Evolutionary conservation across 208 protist species (phyloP).

Genomic region (Polymyxa betae): DNA sequence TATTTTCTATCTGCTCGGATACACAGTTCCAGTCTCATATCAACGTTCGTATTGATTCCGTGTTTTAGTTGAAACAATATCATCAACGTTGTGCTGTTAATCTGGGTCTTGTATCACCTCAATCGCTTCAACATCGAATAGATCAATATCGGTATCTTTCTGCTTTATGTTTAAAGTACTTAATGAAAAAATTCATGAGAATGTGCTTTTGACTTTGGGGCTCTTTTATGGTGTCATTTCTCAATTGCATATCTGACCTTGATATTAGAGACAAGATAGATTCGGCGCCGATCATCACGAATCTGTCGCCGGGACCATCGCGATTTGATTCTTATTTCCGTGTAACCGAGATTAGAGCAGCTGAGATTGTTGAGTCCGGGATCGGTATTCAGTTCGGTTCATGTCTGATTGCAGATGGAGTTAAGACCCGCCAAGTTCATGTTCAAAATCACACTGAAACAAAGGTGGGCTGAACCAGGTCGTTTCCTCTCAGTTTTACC

Average conservation of each 20-base stretch:
- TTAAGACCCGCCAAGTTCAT: not conserved
- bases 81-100: slow-evolving; percentile 39
- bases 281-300: not conserved
- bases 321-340: not conserved
- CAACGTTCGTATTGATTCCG: slow-evolving; percentile 13
- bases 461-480: too few species aligned
- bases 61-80: not conserved
- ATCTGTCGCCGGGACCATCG: not conserved
- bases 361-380: not conserved
- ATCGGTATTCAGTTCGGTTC: not conserved
- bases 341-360: not conserved
- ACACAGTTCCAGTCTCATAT: too few species aligned
- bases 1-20: too few species aligned
- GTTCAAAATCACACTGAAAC: not conserved
- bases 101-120: not conserved
- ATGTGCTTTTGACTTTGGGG: too few species aligned
- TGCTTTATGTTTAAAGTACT: too few species aligned
- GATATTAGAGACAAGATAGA: not conserved
- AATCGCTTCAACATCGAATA: not conserved
- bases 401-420: not conserved
- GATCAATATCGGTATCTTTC: not conserved
- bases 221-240: too few species aligned
- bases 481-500: too few species aligned
- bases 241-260: not conserved
- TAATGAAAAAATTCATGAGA: too few species aligned